These are phyloP conservation scores for Rozella allomycis DNA, from an alignment of 371 early-diverging fungal species.

Conservation along the genomic window DNA sequence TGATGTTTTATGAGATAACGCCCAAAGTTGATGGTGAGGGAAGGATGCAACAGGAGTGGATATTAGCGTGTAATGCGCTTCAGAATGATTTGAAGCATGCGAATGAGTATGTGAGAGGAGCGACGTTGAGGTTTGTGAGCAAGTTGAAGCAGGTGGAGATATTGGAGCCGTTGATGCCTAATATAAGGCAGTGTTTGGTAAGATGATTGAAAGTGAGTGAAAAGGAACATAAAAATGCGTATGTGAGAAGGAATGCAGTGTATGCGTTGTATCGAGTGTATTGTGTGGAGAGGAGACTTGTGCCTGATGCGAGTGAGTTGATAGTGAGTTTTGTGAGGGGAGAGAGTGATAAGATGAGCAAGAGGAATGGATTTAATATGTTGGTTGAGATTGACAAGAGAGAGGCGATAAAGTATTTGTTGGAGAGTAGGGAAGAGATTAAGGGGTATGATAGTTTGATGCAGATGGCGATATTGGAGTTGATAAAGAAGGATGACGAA, in stretches of 20 bases:
- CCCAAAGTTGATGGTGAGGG: slow-evolving; percentile 80
- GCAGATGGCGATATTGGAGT: slow-evolving; percentile 75
- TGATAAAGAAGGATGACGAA: slow-evolving; percentile 74
- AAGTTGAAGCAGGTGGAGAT: slow-evolving; percentile 81
- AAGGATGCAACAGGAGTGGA: slow-evolving; percentile 82
- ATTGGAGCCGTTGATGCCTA: slow-evolving; percentile 78
- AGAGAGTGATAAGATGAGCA: slow-evolving; percentile 78
- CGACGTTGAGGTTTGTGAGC: slow-evolving; percentile 80
- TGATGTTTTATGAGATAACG: slow-evolving; percentile 89
- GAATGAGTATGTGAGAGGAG: slow-evolving; percentile 95
- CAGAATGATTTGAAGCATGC: slow-evolving; percentile 87
- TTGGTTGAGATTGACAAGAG: slow-evolving; percentile 50
- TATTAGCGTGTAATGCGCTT: slow-evolving; percentile 60
- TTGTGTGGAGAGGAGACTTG: slow-evolving; percentile 59
- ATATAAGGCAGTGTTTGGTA: slow-evolving; percentile 67
- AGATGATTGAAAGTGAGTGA: slow-evolving; percentile 6
- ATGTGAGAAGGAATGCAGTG: slow-evolving; percentile 94
- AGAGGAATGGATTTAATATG: slow-evolving; percentile 82
- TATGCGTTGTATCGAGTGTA: slow-evolving; percentile 72
- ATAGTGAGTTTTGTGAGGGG: slow-evolving; percentile 21
- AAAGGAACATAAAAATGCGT: slow-evolving; percentile 78
- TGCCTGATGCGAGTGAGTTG: slow-evolving; percentile 87
- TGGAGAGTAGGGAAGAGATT: too few relatives aligned
- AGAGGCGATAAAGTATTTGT: slow-evolving; percentile 66
- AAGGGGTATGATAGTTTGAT: slow-evolving; percentile 79